Percentiles rank a stretch among this genome's conserved stretches.
phyloP scores from a whole-genome alignment of 768 basidiomycete species.

The Pulveroboletus sp. region DNA sequence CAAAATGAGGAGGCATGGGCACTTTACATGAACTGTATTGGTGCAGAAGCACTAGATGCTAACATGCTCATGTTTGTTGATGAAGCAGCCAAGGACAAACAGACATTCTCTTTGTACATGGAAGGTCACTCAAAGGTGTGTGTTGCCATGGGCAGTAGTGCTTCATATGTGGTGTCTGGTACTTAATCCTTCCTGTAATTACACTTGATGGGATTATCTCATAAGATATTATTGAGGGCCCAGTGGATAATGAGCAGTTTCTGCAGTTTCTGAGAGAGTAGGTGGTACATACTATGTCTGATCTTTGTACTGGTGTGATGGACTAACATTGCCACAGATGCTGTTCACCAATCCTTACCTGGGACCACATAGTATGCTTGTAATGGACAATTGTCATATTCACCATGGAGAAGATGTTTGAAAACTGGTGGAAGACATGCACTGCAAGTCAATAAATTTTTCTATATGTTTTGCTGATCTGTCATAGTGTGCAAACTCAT shows the following conservation, averaged over 20 bases:
- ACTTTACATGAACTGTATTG: too few relatives aligned
- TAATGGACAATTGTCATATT: neutral
- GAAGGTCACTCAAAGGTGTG: too few relatives aligned
- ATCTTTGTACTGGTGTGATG: neutral
- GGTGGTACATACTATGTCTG: neutral
- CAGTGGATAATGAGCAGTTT: neutral
- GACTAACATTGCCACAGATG: neutral
- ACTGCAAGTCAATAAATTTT: too few relatives aligned
- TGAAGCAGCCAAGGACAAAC: too few relatives aligned
- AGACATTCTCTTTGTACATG: too few relatives aligned
- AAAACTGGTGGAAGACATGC: too few relatives aligned
- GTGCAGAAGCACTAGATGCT: too few relatives aligned
- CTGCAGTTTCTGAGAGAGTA: neutral
- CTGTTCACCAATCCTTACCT: neutral
- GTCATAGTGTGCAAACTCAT: neutral
- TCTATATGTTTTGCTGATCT: too few relatives aligned
- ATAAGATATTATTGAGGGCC: neutral
- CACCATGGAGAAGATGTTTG: neutral
- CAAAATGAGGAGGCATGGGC: too few relatives aligned
- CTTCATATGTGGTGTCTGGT: neutral
- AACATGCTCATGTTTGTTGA: too few relatives aligned
- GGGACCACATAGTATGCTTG: neutral
- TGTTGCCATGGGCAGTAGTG: too few relatives aligned
- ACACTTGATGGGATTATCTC: neutral
- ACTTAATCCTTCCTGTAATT: neutral